These are phyloP conservation scores for Colletotrichum graminicola DNA, from an alignment of 2,329 filamentous ascomycete species.

Conservation along the genomic window DNA sequence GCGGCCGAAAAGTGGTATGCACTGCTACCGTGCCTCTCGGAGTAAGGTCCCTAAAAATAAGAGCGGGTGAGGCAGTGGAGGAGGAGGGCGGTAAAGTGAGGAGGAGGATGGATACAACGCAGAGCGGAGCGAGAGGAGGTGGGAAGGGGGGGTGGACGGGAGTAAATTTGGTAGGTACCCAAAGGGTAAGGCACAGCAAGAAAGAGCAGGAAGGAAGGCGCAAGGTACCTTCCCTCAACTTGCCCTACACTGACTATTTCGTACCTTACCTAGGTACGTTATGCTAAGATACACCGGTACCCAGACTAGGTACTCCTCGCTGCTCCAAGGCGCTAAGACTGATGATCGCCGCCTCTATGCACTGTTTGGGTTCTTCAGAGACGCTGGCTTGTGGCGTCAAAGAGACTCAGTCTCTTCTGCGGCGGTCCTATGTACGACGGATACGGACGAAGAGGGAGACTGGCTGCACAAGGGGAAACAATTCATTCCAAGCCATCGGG, in stretches of 20 bases:
- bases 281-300: conserved; percentile 5
- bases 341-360: conserved; percentile 34
- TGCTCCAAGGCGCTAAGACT: conserved; percentile 35
- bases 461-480: background rate
- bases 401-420: background rate
- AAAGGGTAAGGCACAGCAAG: conserved; percentile 5
- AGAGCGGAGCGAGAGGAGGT: conserved; percentile 8
- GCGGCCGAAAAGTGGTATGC: conserved; percentile 13
- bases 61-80: conserved; percentile 20
- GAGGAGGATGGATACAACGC: conserved; percentile 2
- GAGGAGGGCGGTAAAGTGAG: conserved; percentile 26
- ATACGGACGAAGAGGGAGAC: background rate
- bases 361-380: conserved; percentile 41
- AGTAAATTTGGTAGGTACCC: conserved; percentile 12
- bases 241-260: background rate
- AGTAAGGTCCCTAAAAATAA: conserved; percentile 15
- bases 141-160: conserved; percentile 2
- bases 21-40: conserved; percentile 5
- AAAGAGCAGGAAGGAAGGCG: conserved; percentile 1
- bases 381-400: conserved; percentile 36
- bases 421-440: background rate
- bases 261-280: background rate
- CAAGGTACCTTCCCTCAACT: conserved; percentile 3
- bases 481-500: background rate
- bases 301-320: conserved; percentile 33